phyloP scores from a whole-genome alignment of 148 eudicot genomes.

The Rhododendron molle region DNA sequence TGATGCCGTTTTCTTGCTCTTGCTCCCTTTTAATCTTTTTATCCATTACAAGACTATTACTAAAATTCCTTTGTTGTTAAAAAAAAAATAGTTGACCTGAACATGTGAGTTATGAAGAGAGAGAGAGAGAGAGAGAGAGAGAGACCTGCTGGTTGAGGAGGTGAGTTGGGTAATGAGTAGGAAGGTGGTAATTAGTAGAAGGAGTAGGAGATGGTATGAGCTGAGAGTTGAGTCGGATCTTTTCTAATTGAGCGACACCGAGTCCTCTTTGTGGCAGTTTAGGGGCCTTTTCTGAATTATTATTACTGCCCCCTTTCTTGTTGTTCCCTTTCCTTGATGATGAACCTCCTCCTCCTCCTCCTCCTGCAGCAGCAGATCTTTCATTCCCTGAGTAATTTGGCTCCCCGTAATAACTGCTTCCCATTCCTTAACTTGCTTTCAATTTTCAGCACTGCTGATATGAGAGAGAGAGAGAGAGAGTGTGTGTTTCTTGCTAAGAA shows the following conservation, averaged over 20 bases:
- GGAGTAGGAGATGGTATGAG: constrained; percentile 11
- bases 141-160: constrained; percentile 31
- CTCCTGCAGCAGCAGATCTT: constrained; percentile 19
- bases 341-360: constrained; percentile 12
- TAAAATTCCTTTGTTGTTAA: too few species aligned
- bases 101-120: neutral
- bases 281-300: constrained; percentile 37
- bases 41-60: too few species aligned
- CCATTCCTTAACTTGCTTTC: constrained; percentile 22
- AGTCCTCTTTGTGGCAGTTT: constrained; percentile 86
- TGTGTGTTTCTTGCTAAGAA: neutral
- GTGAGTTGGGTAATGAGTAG: constrained; percentile 5
- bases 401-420: constrained; percentile 46
- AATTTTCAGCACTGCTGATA: neutral
- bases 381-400: constrained; percentile 34
- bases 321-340: constrained; percentile 33
- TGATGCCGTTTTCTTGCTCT: too few species aligned
- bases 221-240: constrained; percentile 61
- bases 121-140: constrained; percentile 3
- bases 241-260: constrained; percentile 83
- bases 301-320: constrained; percentile 39
- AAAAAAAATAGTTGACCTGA: too few species aligned
- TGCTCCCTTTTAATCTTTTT: too few species aligned
- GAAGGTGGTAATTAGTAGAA: constrained; percentile 11
- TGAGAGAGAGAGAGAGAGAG: neutral